Conservation (phyloP, 1,284 basidiomycete species). For the Somion occarium region DNA sequence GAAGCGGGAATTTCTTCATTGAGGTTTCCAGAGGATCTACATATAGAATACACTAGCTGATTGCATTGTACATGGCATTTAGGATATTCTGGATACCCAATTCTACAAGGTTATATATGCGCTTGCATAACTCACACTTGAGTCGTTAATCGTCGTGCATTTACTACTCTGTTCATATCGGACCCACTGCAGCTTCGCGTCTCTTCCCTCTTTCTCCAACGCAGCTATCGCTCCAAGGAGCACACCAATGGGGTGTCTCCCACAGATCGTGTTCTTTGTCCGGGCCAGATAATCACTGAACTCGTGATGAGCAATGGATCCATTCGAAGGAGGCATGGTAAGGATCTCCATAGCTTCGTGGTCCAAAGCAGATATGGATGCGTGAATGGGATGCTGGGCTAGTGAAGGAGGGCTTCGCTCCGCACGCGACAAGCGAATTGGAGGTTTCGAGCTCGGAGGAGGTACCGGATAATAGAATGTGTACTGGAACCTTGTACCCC, state of each 20-base stretch:
- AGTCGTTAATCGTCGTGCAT: constrained; percentile 67
- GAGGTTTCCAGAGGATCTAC: not conserved
- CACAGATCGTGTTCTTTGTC: constrained; percentile 97
- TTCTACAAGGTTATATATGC: constrained; percentile 34
- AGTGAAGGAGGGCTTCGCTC: constrained; percentile 35
- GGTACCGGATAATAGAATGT: constrained; percentile 84
- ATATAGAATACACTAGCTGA: not conserved
- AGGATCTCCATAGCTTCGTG: constrained; percentile 75
- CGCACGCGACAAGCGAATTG: constrained; percentile 47
- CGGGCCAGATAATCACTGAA: constrained; percentile 75
- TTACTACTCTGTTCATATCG: constrained; percentile 89
- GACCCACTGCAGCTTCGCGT: constrained; percentile 66
- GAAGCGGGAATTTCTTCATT: constrained; percentile 12
- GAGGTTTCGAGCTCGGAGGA: constrained; percentile 44
- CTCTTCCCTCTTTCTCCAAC: constrained; percentile 48
- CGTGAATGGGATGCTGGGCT: constrained; percentile 51
- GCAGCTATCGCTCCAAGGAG: constrained; percentile 73
- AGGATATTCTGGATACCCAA: too few species aligned
- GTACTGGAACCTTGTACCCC: constrained; percentile 88
- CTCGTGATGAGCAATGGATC: constrained; percentile 48
- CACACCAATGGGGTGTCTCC: constrained; percentile 92
- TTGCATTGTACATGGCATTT: not conserved
- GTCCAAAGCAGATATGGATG: constrained; percentile 75
- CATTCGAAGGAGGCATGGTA: constrained; percentile 50
- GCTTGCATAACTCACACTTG: constrained; percentile 95